phyloP scores from a whole-genome alignment of 78 protist species.

The Emiliania huxleyi region DNA sequence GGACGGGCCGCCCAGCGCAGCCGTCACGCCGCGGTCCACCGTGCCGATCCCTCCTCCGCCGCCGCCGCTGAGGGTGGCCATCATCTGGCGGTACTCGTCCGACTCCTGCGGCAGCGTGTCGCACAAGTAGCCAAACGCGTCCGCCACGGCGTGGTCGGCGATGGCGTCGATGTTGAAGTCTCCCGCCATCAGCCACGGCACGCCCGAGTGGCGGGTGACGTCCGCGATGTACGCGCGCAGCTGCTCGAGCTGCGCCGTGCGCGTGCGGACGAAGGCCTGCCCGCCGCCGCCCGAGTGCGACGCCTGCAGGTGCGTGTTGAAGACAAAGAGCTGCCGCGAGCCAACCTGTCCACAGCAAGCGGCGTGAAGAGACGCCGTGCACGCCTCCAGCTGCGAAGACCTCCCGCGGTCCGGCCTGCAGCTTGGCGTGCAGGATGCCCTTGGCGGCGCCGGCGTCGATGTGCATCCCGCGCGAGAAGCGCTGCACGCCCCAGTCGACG shows the following conservation, averaged over 20 bases:
- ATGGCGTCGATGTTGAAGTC: constrained; percentile 11
- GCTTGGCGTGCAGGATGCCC: neutral
- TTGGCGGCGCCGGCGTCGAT: neutral
- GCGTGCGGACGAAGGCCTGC: neutral
- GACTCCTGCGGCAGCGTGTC: neutral
- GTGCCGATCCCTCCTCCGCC: no score
- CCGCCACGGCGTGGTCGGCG: neutral
- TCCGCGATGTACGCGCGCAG: neutral
- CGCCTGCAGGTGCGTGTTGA: constrained; percentile 4
- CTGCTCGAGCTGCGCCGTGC: neutral
- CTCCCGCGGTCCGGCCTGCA: no score
- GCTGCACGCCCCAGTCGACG: neutral
- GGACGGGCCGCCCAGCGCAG: neutral
- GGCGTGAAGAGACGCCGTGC: no score
- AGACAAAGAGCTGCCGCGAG: neutral
- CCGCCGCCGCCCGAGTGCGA: neutral
- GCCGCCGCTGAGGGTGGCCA: neutral
- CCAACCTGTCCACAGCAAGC: no score
- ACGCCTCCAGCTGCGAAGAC: no score
- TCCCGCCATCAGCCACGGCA: constrained; percentile 4
- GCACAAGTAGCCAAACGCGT: neutral
- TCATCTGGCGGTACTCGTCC: neutral
- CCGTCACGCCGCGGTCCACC: no score
- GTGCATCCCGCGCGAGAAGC: neutral
- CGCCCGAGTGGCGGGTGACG: constrained; percentile 1